Evolutionary conservation across 2,329 filamentous ascomycete genomes (phyloP).

Genomic region (Ciborinia camelliae): DNA sequence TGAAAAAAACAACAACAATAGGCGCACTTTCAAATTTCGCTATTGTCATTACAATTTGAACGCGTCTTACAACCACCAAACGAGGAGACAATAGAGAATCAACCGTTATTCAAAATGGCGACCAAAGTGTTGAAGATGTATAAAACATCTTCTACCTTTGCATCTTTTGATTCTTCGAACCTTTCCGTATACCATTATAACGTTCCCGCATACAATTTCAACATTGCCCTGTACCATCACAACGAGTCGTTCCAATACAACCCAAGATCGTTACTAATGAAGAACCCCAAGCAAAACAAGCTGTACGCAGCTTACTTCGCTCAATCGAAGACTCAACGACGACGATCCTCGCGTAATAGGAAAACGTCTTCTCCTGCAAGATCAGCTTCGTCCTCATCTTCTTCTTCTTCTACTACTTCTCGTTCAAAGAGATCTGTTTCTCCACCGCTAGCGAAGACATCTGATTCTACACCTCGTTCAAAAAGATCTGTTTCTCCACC

Average conservation of each 20-base stretch:
- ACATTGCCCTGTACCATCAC: not conserved
- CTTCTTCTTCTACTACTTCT: not conserved
- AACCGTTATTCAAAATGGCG: slow-evolving; percentile 1
- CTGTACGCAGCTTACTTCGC: slow-evolving; percentile 8
- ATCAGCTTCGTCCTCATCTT: slow-evolving; percentile 4
- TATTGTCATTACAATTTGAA: not conserved
- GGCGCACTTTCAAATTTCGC: not conserved
- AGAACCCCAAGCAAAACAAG: not conserved
- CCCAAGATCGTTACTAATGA: not conserved
- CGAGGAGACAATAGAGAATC: not conserved
- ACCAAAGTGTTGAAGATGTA: slow-evolving; percentile 14
- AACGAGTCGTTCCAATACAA: slow-evolving; percentile 4
- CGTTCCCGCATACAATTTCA: not conserved
- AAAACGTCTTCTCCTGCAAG: slow-evolving; percentile 8
- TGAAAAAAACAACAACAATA: not conserved
- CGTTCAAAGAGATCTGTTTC: not conserved
- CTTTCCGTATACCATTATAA: not conserved
- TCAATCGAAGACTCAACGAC: not conserved
- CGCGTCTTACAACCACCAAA: not conserved
- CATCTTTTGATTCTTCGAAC: not conserved
- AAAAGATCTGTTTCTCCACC: not conserved
- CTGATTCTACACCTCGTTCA: not conserved
- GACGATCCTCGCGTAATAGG: not conserved
- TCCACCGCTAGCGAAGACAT: no score
- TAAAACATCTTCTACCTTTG: not conserved